Evolutionary conservation across 2,329 filamentous ascomycete species (phyloP).

Genomic region (Pseudocercospora macadamiae): DNA sequence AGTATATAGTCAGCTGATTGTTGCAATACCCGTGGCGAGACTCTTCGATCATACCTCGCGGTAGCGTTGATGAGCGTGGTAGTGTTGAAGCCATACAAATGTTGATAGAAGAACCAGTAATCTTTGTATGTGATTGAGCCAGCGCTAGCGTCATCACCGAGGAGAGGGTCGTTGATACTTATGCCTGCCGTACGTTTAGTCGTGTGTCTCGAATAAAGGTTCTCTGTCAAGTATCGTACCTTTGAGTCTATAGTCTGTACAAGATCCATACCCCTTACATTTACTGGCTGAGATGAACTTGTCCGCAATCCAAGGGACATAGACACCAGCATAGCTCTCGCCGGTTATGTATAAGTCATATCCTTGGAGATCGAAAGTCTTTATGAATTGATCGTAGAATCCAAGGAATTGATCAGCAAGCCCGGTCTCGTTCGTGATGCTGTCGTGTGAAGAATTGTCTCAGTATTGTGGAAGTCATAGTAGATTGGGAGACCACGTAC

Average conservation of each 20-base stretch:
- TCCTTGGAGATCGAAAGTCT: slow-evolving; percentile 52
- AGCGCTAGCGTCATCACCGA: slow-evolving; percentile 47
- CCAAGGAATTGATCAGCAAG: slow-evolving; percentile 45
- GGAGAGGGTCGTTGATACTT: slow-evolving; percentile 41
- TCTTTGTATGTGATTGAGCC: neutral
- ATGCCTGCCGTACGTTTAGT: too few species aligned
- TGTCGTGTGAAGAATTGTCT: too few species aligned
- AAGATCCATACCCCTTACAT: too few species aligned
- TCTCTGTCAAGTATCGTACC: too few species aligned
- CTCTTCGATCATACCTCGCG: slow-evolving; percentile 43
- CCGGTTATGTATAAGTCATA: slow-evolving; percentile 49
- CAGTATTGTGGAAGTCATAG: too few species aligned
- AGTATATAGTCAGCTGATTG: slow-evolving; percentile 35
- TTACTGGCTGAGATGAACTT: slow-evolving; percentile 32
- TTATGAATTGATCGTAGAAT: slow-evolving; percentile 55
- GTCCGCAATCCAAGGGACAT: slow-evolving; percentile 38
- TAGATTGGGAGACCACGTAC: too few species aligned
- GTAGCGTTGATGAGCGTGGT: slow-evolving; percentile 21
- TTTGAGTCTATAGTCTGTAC: slow-evolving; percentile 33
- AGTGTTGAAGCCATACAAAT: neutral
- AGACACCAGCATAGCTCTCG: slow-evolving; percentile 21
- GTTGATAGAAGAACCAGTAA: slow-evolving; percentile 36
- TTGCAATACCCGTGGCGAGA: slow-evolving; percentile 49
- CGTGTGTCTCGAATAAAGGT: too few species aligned
- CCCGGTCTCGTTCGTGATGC: slow-evolving; percentile 43